These are phyloP conservation scores for Fulvia fulva DNA, from an alignment of 2,329 filamentous ascomycete genomes.

Conservation along the genomic window DNA sequence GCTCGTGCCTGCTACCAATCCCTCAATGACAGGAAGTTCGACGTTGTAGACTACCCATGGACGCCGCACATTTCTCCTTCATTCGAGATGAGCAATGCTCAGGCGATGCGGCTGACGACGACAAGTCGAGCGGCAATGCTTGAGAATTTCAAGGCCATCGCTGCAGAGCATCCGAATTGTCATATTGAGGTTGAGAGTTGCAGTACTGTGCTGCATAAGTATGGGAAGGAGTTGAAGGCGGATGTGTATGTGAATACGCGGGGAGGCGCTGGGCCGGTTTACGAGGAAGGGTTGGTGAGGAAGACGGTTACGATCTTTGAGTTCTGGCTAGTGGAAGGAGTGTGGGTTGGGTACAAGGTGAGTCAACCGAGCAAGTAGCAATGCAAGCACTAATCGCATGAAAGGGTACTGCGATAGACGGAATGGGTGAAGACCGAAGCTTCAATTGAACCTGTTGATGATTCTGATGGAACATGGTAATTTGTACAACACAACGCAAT, in stretches of 20 bases:
- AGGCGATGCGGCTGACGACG: neutral
- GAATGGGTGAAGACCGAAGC: neutral
- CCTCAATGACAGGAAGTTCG: no score
- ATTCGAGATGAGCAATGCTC: neutral
- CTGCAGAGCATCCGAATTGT: neutral
- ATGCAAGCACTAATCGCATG: neutral
- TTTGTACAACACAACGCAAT: slow-evolving; percentile 1
- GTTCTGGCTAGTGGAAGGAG: neutral
- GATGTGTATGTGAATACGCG: neutral
- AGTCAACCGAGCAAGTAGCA: neutral
- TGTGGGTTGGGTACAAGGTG: neutral
- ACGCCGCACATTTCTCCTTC: no score
- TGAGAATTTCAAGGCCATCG: neutral
- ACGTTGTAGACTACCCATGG: no score
- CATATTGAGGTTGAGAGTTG: neutral
- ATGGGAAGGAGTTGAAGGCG: neutral
- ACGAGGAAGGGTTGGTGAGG: neutral
- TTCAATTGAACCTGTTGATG: neutral
- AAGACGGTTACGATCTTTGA: neutral
- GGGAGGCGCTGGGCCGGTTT: neutral
- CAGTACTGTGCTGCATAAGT: neutral
- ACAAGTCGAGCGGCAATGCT: neutral
- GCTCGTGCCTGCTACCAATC: no score
- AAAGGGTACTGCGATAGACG: neutral
- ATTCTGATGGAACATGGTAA: neutral